Evolutionary conservation across 2,329 filamentous ascomycete genomes (phyloP).

Genomic region (Raffaelea albimanens): DNA sequence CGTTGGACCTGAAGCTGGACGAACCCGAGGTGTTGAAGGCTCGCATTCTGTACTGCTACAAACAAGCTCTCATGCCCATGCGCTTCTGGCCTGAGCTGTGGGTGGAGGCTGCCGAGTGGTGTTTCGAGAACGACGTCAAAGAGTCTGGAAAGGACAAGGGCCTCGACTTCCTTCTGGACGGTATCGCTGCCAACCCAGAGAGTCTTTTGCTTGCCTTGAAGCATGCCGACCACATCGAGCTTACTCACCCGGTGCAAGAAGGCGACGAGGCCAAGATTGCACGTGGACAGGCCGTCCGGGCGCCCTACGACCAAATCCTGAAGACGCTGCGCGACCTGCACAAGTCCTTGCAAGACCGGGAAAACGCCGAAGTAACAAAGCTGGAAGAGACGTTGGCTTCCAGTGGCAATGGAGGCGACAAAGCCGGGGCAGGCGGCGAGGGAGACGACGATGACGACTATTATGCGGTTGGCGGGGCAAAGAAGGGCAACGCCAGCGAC

Average conservation of each 20-base stretch:
- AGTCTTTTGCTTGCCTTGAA: slow-evolving; percentile 85
- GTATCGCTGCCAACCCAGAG: slow-evolving; percentile 84
- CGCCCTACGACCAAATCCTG: slow-evolving; percentile 74
- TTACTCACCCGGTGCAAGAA: slow-evolving; percentile 67
- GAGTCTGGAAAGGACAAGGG: slow-evolving; percentile 54
- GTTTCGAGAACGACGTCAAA: slow-evolving; percentile 63
- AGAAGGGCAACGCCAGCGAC: slow-evolving; percentile 30
- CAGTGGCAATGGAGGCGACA: slow-evolving; percentile 5
- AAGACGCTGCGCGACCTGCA: slow-evolving; percentile 83
- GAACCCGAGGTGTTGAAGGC: slow-evolving; percentile 66
- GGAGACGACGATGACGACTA: slow-evolving; percentile 21
- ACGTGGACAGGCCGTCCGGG: slow-evolving; percentile 69
- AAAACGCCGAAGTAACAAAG: slow-evolving; percentile 47
- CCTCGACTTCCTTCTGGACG: slow-evolving; percentile 69
- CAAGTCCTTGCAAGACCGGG: slow-evolving; percentile 58
- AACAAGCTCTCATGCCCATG: slow-evolving; percentile 84
- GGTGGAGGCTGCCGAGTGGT: slow-evolving; percentile 92
- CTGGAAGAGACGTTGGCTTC: slow-evolving; percentile 37
- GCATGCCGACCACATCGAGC: slow-evolving; percentile 79
- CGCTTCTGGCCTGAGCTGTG: slow-evolving; percentile 94
- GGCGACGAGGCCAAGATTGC: slow-evolving; percentile 63
- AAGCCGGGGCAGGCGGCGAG: slow-evolving; percentile 19
- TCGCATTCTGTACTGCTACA: slow-evolving; percentile 82
- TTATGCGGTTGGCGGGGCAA: slow-evolving; percentile 28
- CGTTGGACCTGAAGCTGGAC: slow-evolving; percentile 74